A percentile compares a stretch with the other conserved stretches of the same genome.
Conservation (phyloP, 1,284 basidiomycete species). For the Cerioporus squamosus region DNA sequence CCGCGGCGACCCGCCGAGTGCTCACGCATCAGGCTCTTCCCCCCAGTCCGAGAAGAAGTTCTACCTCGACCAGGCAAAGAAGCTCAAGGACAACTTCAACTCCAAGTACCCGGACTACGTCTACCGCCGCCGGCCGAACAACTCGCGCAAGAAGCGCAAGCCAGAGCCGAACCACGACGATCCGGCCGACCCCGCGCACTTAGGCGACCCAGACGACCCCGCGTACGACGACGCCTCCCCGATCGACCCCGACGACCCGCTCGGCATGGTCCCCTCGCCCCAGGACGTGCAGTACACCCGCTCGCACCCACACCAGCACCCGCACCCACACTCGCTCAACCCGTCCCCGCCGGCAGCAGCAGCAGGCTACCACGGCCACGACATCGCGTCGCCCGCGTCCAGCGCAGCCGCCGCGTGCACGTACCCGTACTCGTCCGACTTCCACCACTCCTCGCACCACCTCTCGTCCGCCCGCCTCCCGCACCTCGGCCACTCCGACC, state of each 20-base stretch:
- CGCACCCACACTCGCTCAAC: slow-evolving; percentile 14
- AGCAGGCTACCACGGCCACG: slow-evolving; percentile 6
- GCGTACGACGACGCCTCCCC: slow-evolving; percentile 35
- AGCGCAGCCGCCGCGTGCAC: slow-evolving; percentile 19
- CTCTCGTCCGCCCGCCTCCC: slow-evolving; percentile 13
- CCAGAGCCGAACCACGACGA: slow-evolving; percentile 45
- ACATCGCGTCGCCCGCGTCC: slow-evolving; percentile 4
- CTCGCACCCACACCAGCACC: slow-evolving; percentile 12
- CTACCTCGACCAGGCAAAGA: slow-evolving; percentile 82
- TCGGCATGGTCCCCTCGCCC: slow-evolving; percentile 20
- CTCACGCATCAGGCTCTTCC: neutral
- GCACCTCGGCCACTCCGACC: slow-evolving; percentile 11
- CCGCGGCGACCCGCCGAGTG: neutral
- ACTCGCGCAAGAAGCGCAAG: slow-evolving; percentile 73
- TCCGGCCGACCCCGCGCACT: slow-evolving; percentile 31
- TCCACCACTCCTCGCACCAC: slow-evolving; percentile 16
- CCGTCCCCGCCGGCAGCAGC: slow-evolving; percentile 19
- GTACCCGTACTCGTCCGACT: slow-evolving; percentile 26
- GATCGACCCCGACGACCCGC: slow-evolving; percentile 30
- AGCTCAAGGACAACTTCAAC: slow-evolving; percentile 83
- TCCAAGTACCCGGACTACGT: slow-evolving; percentile 86
- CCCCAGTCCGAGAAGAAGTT: slow-evolving; percentile 78
- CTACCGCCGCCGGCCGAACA: slow-evolving; percentile 81
- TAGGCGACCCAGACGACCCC: slow-evolving; percentile 46
- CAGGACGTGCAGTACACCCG: slow-evolving; percentile 28